A percentile compares a stretch with the other conserved stretches of the same genome.
Evolutionary conservation across 2,329 filamentous ascomycete species (phyloP).

Genomic region (Colletotrichum sp.): DNA sequence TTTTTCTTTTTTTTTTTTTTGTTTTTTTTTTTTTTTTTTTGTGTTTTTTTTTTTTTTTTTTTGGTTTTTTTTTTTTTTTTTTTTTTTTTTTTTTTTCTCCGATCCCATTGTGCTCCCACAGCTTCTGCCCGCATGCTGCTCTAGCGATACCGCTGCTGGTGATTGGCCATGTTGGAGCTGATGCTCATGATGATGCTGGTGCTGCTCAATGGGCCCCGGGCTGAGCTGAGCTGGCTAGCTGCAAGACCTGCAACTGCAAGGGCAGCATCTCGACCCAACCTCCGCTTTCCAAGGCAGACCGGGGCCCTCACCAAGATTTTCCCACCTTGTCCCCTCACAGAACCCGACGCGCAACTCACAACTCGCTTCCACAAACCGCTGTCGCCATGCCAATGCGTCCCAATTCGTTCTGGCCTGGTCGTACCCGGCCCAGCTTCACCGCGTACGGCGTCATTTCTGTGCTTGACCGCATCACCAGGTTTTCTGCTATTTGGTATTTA

Average conservation of each 20-base stretch:
- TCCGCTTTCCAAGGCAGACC: conserved; percentile 16
- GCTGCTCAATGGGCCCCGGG: neutral
- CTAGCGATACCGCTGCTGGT: neutral
- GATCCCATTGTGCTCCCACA: neutral
- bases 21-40: neutral
- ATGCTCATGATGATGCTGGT: neutral
- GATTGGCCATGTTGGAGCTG: neutral
- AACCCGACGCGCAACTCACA: neutral
- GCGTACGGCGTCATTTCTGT: conserved; percentile 16
- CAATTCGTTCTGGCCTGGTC: conserved; percentile 13
- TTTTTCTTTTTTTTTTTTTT: too few relatives aligned
- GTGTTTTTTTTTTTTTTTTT: too few relatives aligned
- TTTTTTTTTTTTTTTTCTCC: neutral
- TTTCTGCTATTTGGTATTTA: conserved; percentile 1
- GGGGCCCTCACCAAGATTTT: conserved; percentile 16
- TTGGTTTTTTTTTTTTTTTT: conserved; percentile 4
- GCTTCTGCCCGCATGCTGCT: neutral
- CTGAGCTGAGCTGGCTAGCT: neutral
- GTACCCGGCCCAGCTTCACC: conserved; percentile 12
- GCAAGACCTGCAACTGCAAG: neutral
- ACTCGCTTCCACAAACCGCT: conserved; percentile 8
- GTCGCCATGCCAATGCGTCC: conserved; percentile 3
- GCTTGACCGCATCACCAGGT: conserved; percentile 11
- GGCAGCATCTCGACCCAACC: conserved; percentile 18
- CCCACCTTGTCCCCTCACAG: neutral